phyloP scores from a whole-genome alignment of 1,284 basidiomycete species.

The Apiotrichum brassicae region DNA sequence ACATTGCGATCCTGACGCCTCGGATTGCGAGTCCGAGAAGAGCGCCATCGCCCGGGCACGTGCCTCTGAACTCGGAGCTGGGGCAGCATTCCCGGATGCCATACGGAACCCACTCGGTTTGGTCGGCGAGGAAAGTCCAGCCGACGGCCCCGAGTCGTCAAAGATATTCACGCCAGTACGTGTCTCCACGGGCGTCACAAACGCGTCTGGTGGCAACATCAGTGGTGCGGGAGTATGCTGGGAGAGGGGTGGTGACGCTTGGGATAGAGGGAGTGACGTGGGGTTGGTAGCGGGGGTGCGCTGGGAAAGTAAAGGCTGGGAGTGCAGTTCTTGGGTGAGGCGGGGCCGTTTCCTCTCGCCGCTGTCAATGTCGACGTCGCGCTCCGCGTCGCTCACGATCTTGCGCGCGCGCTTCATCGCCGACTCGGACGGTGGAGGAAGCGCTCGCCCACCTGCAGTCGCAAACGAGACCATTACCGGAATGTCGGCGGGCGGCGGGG shows the following conservation, averaged over 20 bases:
- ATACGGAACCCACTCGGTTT: slow-evolving; percentile 3
- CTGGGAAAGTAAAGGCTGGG: background rate
- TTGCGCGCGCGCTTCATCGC: slow-evolving; percentile 25
- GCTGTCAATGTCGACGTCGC: slow-evolving; percentile 14
- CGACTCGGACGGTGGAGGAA: slow-evolving; percentile 25
- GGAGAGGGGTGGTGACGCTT: background rate
- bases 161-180: too few species aligned
- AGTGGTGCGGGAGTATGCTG: background rate
- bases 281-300: background rate
- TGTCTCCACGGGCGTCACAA: background rate
- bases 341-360: background rate
- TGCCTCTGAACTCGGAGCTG: background rate
- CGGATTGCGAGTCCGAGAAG: background rate
- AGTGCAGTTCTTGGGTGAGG: background rate
- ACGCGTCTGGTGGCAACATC: background rate
- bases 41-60: slow-evolving; percentile 2
- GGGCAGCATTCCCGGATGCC: background rate
- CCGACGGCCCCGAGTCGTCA: too few species aligned
- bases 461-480: slow-evolving; percentile 27
- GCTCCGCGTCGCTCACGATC: slow-evolving; percentile 19
- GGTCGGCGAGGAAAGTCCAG: too few species aligned
- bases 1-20: background rate
- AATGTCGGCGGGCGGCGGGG: slow-evolving; percentile 6
- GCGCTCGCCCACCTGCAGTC: slow-evolving; percentile 23
- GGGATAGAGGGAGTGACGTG: background rate